Conservation (phyloP, 495 filamentous ascomycete genomes). For the Apodospora peruviana region DNA sequence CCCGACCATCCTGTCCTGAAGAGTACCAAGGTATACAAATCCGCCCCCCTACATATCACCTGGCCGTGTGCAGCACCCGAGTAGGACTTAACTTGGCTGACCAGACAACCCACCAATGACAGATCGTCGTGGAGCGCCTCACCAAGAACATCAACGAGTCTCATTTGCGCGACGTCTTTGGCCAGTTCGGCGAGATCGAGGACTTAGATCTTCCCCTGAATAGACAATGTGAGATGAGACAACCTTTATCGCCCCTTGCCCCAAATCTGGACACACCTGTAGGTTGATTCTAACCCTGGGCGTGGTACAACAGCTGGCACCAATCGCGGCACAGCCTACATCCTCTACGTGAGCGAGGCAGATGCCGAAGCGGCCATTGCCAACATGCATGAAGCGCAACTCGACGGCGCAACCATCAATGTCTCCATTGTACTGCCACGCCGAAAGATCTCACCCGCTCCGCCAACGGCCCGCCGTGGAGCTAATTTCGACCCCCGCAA, state of each 20-base stretch:
- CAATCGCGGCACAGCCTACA: conserved; percentile 92
- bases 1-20: conserved; percentile 7
- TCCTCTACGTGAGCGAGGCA: conserved; percentile 69
- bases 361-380: conserved; percentile 87
- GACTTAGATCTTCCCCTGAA: conserved; percentile 88
- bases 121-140: conserved; percentile 95
- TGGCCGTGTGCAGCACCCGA: not conserved
- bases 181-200: conserved; percentile 76
- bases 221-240: conserved; percentile 59
- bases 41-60: not conserved
- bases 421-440: conserved; percentile 93
- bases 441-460: conserved; percentile 52
- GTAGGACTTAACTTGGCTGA: conserved; percentile 10
- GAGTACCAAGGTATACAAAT: conserved; percentile 30
- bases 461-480: conserved; percentile 44
- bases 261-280: too few relatives aligned
- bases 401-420: conserved; percentile 81
- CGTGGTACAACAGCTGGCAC: conserved; percentile 64
- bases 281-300: not conserved
- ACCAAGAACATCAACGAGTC: conserved; percentile 90
- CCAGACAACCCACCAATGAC: conserved; percentile 1
- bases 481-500: conserved; percentile 43
- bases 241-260: not conserved
- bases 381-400: conserved; percentile 95
- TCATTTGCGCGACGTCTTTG: conserved; percentile 90